Base-by-base conservation (phyloP, 2,329 filamentous ascomycete genomes). In the Botrytis fragariae region DNA sequence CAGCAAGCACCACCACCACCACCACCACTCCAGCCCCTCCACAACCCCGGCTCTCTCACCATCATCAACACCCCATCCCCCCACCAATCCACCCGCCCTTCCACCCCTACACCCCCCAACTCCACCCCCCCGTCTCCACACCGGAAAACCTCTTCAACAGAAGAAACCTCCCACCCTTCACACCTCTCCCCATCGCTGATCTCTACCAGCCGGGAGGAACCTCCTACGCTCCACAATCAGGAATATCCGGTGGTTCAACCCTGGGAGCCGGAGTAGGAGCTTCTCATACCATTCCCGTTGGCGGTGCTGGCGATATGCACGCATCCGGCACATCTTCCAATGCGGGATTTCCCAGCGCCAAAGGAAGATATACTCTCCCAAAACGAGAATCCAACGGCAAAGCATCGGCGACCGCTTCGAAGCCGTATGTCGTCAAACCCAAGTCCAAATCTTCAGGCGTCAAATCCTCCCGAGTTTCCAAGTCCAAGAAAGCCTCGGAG, bases 281-380 rank as follows among this genome's bases (percentile, higher is more conserved):
- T 14, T 14, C 48, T 7, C 25, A 25, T 14, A 4, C 48, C 5
- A 51, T 51, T 14, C 25, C 48, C 1, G 10, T n/a, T 0, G 12
- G 45, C 10, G 45, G 48, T 3, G 4, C 25, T 25, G 25, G 12
- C 0, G 48, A 14, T 1, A n/a, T n/a, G 48, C 48, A n/a, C 6
- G 1, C 45, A 22, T 48, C 48, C 8, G 4, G 10, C 10, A 51
- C 22, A 12, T 12, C 10, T 5, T 12, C 22, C 45, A 6, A 0
- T 2, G 22, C 4, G 1, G 48, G 25, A 51, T 14, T n/a, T 14
- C n/a, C 14, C 14, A 1, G 2, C 14, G 1, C 51, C 0, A n/a
- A n/a, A 9, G 2, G n/a, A 29, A n/a, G n/a, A n/a, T 29, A 54
- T n/a, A 18, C 5, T 18, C 14, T 54, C 2, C 6, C 14, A 3